Evolutionary conservation across 306 rosid species (phyloP), one percentile per base, ranked within the genome.

Genomic region (Cicer pinnatifidum): DNA sequence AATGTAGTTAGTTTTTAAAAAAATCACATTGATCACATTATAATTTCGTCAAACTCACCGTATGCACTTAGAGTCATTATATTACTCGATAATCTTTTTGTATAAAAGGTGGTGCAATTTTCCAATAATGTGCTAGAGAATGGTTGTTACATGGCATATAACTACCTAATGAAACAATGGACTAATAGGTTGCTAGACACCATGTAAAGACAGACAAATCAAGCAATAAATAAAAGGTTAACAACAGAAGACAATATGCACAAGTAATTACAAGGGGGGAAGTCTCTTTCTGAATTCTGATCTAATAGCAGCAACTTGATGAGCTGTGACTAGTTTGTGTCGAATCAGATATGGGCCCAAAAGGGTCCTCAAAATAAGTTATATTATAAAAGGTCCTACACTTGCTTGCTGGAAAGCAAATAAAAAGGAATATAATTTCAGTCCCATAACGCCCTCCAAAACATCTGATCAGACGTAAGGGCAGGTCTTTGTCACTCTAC

Each of bases 371-470:
- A 59, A 69, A 57, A 56, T 74, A 67, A 28, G 35, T 8, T 35
- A 65, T 43, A 28, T 23, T 45, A 7, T 17, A 11, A n/a, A 23
- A 51, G 66, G 77, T 7, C 88, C 89, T 78, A 81, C 76, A 0
- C 45, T 12, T 53, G 28, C 54, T 54, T 40, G 88, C 89, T 84
- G 86, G 83, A 88, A 82, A 78, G 89, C 90, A 88, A 51, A 66
- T 56, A 38, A 9, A 28, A 64, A 28, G 37, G 80, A 83, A 82
- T 71, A 83, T 74, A 78, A 69, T 78, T 73, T 35, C 50, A 66
- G 69, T 16, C 65, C 82, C 45, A 56, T 67, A 50, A 38, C 13
- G 12, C 77, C 76, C 71, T 71, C 54, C 60, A 6, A 81, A 48
- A 58, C 48, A 69, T 78, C 54, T 75, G 81, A 64, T 48, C 20